Base-by-base conservation (phyloP, 371 early-diverging fungal species). In the Racocetra persica region DNA sequence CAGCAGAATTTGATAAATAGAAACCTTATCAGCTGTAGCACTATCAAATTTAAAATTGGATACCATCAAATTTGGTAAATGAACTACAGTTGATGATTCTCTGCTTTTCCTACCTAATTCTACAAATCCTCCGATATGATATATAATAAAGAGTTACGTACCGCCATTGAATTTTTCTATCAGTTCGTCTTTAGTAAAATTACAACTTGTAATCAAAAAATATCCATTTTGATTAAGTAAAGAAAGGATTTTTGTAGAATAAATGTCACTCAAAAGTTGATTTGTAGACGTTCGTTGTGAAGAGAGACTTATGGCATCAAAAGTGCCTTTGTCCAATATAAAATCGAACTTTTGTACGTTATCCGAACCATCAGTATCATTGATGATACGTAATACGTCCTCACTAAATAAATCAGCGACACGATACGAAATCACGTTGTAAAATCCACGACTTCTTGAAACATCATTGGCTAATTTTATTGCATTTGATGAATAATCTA, bases 321-420 rank as follows among this genome's bases (percentile, higher is more conserved):
- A 96, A 0, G 98, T 97, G 28, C 98, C 98, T 83, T 97, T 97
- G 84, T 97, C 98, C 79, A 97, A 72, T 57, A 94, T 88, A 4
- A 96, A 83, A 59, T 90, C 88, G 81, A 91, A 96, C 54, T 67
- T 67, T 67, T 38, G 28, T 45, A 45, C 11, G 45, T 45, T 45
- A 45, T 45, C 45, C n/a, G 18, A 10, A 4, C n/a, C 38, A 57
- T 55, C n/a, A 20, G 4, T 55, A 38, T 38, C 38, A 2, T 45
- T 45, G 10, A 45, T 10, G 10, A 45, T 45, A 4, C 32, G 6
- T 63, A 63, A 63, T 32, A 24, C 22, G 16, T 28, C 24, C 16
- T 63, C 63, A 63, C 32, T 14, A 41, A 95, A 81, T 63, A 95
- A 89, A 75, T 96, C 94, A 2, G 91, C 89, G 14, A 89, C 86